Conservation (phyloP, 108 stramenopile genomes). For the Skeletonema menzelii region DNA sequence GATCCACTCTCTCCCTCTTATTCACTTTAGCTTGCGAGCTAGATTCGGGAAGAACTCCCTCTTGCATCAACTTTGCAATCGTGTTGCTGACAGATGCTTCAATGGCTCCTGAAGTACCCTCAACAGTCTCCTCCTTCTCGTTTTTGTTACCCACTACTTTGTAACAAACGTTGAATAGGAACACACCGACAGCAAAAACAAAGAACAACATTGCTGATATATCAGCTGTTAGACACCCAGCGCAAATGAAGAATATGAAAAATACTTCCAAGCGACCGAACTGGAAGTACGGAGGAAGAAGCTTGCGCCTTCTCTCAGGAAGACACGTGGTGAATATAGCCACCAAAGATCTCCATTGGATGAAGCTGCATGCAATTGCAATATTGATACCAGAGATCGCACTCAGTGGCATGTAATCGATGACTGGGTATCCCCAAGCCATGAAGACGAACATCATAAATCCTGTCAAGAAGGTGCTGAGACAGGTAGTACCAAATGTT, state of each 20-base stretch:
- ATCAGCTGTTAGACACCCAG: not conserved
- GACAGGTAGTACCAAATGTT: slow-evolving; percentile 41
- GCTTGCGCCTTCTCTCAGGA: slow-evolving; percentile 18
- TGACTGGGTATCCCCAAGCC: slow-evolving; percentile 35
- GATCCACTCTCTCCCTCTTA: not conserved
- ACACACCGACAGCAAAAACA: not conserved
- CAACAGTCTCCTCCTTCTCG: not conserved
- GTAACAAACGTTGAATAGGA: not conserved
- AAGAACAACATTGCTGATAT: not conserved
- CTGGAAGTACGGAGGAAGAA: slow-evolving; percentile 35
- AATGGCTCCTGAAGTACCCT: not conserved
- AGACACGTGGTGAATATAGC: slow-evolving; percentile 31
- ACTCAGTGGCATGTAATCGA: slow-evolving; percentile 35
- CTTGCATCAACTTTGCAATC: not conserved
- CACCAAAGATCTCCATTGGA: slow-evolving; percentile 45
- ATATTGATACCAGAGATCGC: slow-evolving; percentile 40
- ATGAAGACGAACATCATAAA: slow-evolving; percentile 20
- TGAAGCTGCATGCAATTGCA: slow-evolving; percentile 31
- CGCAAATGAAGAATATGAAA: not conserved
- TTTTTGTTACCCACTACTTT: not conserved
- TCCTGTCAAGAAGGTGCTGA: slow-evolving; percentile 44
- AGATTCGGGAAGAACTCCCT: not conserved
- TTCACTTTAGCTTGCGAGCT: not conserved
- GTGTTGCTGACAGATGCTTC: not conserved
- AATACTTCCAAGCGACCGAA: slow-evolving; percentile 1